Evolutionary conservation across 1,139 yeast species (phyloP).

Genomic region (Zygosaccharomyces sapae): DNA sequence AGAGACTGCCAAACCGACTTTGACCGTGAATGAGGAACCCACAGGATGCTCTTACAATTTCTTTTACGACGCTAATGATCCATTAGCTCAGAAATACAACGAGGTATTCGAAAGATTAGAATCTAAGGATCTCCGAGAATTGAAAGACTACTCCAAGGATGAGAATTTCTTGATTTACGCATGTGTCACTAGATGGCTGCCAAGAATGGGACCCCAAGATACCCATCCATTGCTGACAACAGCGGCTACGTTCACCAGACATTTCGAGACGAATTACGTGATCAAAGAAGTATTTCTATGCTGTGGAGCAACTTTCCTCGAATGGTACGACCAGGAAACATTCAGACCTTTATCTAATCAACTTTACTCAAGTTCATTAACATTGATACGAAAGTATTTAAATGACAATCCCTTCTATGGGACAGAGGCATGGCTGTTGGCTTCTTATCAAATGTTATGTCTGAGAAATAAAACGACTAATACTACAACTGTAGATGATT

Average conservation of each 20-base stretch:
- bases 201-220: constrained; percentile 42
- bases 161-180: constrained; percentile 36
- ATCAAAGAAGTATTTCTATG: constrained; percentile 39
- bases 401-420: constrained; percentile 15
- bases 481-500: constrained; percentile 31
- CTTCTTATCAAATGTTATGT: constrained; percentile 39
- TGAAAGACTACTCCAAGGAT: constrained; percentile 15
- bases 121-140: constrained; percentile 8
- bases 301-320: constrained; percentile 40
- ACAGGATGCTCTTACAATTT: constrained; percentile 8
- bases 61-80: constrained; percentile 11
- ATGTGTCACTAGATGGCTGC: constrained; percentile 40
- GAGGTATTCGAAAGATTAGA: constrained; percentile 10
- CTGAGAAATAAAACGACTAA: constrained; percentile 38
- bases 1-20: neutral
- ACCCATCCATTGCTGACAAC: constrained; percentile 44
- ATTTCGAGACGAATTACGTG: constrained; percentile 31
- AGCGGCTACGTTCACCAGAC: constrained; percentile 38
- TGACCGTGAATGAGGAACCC: neutral
- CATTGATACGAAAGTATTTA: constrained; percentile 20
- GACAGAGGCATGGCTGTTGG: constrained; percentile 38
- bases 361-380: constrained; percentile 31
- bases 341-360: constrained; percentile 25
- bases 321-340: constrained; percentile 28
- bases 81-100: constrained; percentile 13